Evolutionary conservation across 1,284 basidiomycete genomes (phyloP), one percentile per base, ranked within the genome.

Genomic region (Neonothopanus nambi): DNA sequence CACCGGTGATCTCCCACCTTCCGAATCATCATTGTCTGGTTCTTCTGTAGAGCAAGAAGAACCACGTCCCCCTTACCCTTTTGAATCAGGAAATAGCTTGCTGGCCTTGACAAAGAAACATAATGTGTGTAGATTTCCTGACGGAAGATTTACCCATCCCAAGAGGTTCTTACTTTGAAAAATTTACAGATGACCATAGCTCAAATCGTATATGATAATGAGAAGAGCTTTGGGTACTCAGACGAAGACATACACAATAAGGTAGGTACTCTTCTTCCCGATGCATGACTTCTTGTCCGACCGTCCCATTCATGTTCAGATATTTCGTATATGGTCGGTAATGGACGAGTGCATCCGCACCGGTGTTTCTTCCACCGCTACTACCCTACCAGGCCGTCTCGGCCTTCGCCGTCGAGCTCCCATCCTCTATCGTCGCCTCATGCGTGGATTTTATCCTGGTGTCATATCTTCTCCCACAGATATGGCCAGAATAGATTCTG

Each of bases 161-260:
- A 30, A 33, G 13, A 33, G 9, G 30, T 33, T 33, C 30, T 33
- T 33, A 33, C 30, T n/a, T 54, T 40, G 23, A 17, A 26, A 43
- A 40, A 54, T 24, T 12, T 24, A 6, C 26, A 95, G 89, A 81
- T 95, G 78, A 94, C 93, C 1, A 95, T 96, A 58, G 92, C 93
- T 5, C 93, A 95, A 71, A 91, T 97, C 43, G 93, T 98, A 2
- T 94, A 93, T 71, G 92, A 98, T 69, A 98, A 98, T 64, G 95
- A 98, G 70, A 81, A 87, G 57, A 85, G 79, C 61, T 85, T 93
- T 62, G 87, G 91, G 43, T 80, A 88, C 53, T 80, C 82, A 2
- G 83, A 90, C 44, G 81, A 82, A 12, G 88, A 94, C 38, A 92
- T 97, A 57, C 80, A 87, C 59, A 70, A 77, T 37, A 91, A 92